phyloP scores from a whole-genome alignment of 108 stramenopile species.

The Fistulifera pelliculosa region DNA sequence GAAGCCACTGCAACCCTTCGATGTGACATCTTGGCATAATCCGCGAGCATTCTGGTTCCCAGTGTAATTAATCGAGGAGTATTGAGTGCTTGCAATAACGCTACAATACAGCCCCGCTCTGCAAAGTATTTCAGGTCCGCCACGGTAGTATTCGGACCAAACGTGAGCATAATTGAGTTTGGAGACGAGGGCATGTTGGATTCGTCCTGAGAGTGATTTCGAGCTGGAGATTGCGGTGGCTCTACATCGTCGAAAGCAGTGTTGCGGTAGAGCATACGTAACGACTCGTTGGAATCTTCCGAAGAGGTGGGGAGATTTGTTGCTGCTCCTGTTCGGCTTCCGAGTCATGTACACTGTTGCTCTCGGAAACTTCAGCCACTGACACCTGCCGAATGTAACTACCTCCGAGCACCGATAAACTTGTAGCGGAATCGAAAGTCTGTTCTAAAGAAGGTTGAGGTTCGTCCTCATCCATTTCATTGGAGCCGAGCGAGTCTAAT shows the following conservation, averaged over 20 bases:
- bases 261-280: conserved; percentile 36
- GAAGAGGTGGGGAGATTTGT: neutral
- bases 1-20: conserved; percentile 76
- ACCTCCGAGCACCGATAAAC: neutral
- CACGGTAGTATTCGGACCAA: conserved; percentile 75
- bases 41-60: conserved; percentile 79
- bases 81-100: conserved; percentile 58
- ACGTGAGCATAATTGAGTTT: conserved; percentile 45
- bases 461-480: conserved; percentile 33
- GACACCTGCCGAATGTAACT: conserved; percentile 4
- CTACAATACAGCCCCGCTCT: conserved; percentile 76
- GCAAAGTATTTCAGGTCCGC: conserved; percentile 79
- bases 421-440: conserved; percentile 23
- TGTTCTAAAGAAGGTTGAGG: conserved; percentile 36
- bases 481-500: conserved; percentile 21
- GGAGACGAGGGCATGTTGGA: conserved; percentile 31
- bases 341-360: conserved; percentile 5
- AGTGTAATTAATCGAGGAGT: conserved; percentile 70
- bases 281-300: conserved; percentile 9
- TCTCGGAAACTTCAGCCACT: neutral
- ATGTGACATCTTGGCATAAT: conserved; percentile 85
- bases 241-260: conserved; percentile 44
- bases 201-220: conserved; percentile 1
- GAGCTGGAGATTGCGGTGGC: conserved; percentile 8
- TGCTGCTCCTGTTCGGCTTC: neutral